These are phyloP conservation scores for Aspergillus phoenicis DNA, from an alignment of 2,329 filamentous ascomycete species.

Conservation along the genomic window DNA sequence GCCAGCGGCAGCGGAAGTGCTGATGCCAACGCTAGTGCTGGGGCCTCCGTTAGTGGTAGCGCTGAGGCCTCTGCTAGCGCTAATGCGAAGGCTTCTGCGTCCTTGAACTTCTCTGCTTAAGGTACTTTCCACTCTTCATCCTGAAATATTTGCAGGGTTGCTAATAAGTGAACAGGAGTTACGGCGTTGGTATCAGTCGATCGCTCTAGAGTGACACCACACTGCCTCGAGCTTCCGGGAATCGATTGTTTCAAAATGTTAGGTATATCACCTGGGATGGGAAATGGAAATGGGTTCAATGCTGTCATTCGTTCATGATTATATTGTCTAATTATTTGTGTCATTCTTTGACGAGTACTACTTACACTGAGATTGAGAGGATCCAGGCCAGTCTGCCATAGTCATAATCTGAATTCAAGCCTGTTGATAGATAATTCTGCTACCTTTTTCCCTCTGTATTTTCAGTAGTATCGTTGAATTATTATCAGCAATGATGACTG, in stretches of 20 bases:
- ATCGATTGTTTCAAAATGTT: background rate
- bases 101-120: background rate
- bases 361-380: background rate
- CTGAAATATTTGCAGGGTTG: background rate
- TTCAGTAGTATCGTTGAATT: background rate
- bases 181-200: background rate
- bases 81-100: conserved; percentile 11
- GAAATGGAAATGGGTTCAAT: background rate
- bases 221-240: background rate
- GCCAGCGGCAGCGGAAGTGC: background rate
- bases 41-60: conserved; percentile 1
- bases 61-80: conserved; percentile 12
- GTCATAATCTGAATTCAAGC: background rate
- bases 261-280: background rate
- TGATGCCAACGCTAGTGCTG: conserved; percentile 5
- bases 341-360: background rate
- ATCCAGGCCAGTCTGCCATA: background rate
- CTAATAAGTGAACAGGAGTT: background rate
- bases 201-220: background rate
- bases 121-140: background rate
- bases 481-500: background rate
- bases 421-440: background rate
- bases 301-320: background rate
- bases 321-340: background rate
- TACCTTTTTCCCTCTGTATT: background rate